Percentiles rank a stretch among this genome's conserved stretches.
phyloP scores from a whole-genome alignment of 139 green algal genomes.

The Haematococcus lacustris region DNA sequence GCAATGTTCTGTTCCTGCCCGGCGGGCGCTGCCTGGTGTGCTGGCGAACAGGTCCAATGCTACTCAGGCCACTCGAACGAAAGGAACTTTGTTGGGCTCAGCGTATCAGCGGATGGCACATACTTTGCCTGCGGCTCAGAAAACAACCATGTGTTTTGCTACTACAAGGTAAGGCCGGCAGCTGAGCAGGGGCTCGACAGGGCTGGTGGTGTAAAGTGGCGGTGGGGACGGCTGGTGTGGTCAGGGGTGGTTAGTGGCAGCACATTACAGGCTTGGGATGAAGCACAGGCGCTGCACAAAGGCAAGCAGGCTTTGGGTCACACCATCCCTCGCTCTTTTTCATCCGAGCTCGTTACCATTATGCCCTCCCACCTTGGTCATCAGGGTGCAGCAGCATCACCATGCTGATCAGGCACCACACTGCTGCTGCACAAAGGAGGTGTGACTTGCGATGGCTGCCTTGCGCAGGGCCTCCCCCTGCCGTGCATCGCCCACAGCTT shows the following conservation, averaged over 20 bases:
- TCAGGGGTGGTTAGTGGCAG: too few relatives aligned
- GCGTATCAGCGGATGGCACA: constrained; percentile 25
- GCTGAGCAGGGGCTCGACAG: constrained; percentile 2
- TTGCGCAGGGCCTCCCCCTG: neutral
- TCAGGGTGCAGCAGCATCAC: neutral
- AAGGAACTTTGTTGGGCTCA: constrained; percentile 94
- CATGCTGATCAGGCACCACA: neutral
- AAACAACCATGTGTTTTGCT: constrained; percentile 45
- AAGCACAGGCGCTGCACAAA: neutral
- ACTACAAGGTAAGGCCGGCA: constrained; percentile 32
- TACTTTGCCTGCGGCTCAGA: constrained; percentile 84
- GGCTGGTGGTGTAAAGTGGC: neutral
- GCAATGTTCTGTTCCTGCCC: too few relatives aligned
- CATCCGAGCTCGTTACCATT: too few relatives aligned
- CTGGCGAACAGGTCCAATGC: too few relatives aligned
- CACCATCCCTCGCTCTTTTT: neutral
- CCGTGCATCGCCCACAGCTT: neutral
- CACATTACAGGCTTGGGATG: neutral
- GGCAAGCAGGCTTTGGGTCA: neutral
- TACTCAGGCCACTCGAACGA: constrained; percentile 83
- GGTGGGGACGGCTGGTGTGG: constrained; percentile 1
- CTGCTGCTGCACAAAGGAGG: neutral
- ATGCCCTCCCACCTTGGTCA: too few relatives aligned
- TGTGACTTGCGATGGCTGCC: neutral
- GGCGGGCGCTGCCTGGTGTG: too few relatives aligned